Base-by-base conservation (phyloP, 768 basidiomycete species). In the Pulveroboletus frians region DNA sequence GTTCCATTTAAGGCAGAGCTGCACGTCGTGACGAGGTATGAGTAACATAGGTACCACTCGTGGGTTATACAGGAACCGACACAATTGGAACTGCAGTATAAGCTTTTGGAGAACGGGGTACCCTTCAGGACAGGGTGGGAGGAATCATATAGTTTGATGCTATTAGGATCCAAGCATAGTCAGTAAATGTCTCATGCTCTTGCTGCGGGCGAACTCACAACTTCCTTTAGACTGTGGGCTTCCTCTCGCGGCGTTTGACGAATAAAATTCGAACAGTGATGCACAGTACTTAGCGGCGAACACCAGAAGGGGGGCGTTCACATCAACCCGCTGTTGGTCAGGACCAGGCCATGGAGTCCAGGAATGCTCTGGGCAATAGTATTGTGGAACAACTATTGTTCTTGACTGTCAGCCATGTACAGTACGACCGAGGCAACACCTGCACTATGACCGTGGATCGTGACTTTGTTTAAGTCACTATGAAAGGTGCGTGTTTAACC, bases 1-100 rank as follows among this genome's bases (percentile, higher is more conserved):
- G 83, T 79, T 58, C 85, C 81, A 43, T 85, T 82, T 7, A 80
- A 77, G 3, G 79, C 81, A 0, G 81, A 68, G 2, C 83, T 72
- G 46, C n/a, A 20, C 40, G n/a, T 36, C 32, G 27, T 7, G 34
- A 46, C n/a, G n/a, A n/a, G n/a, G n/a, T n/a, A n/a, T n/a, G n/a
- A n/a, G n/a, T n/a, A n/a, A n/a, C 40, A 18, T 5, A 43, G 38
- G 31, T 30, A 47, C 27, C n/a, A n/a, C n/a, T n/a, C n/a, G 38
- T 5, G 80, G 76, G 4, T 83, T 76, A n/a, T 69, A 62, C 1
- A 71, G 64, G 47, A 79, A 78, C 17, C 72, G 69, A 4, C 78
- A 76, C 1, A 61, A 43, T 4, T 71, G 57, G 32, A 85, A 71
- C 7, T 69, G 69, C 26, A 61, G 58, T 1, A 79, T 79, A 1